Percentiles rank a stretch among this genome's conserved stretches.
Evolutionary conservation across 495 filamentous ascomycete species (phyloP).

Genomic region (Talaromyces liani): DNA sequence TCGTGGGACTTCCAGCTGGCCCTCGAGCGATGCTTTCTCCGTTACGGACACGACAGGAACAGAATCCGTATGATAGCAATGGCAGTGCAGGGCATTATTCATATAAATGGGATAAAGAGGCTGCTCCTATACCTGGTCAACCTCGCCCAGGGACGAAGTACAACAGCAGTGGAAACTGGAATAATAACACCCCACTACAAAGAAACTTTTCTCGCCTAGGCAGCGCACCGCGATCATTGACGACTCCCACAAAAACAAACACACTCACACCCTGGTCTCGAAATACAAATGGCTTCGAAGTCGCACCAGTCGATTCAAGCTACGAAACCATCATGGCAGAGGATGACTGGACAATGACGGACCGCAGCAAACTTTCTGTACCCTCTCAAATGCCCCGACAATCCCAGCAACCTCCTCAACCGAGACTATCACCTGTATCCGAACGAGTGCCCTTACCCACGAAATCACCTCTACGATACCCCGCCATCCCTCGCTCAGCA

Average conservation of each 20-base stretch:
- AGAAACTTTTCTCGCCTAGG: background rate
- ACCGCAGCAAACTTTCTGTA: background rate
- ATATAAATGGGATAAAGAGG: constrained; percentile 3
- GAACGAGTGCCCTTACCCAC: background rate
- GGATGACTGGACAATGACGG: background rate
- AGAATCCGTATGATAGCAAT: background rate
- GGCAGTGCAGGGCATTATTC: background rate
- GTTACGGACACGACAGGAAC: background rate
- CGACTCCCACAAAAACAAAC: background rate
- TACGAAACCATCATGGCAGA: constrained; percentile 3
- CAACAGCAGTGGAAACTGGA: background rate
- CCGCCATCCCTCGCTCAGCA: constrained; percentile 2
- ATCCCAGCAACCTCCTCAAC: background rate
- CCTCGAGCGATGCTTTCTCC: background rate
- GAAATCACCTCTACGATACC: background rate
- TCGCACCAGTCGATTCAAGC: background rate
- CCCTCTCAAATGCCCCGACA: background rate
- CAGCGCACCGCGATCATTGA: background rate
- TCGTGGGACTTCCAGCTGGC: constrained; percentile 24
- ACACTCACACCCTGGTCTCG: background rate
- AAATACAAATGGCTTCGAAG: background rate
- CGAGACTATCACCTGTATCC: background rate
- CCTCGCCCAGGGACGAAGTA: background rate
- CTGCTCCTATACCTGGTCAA: background rate
- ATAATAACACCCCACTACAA: background rate